These are phyloP conservation scores for Euphorbia pulcherrima DNA, from an alignment of 345 rosid genomes.

Conservation along the genomic window DNA sequence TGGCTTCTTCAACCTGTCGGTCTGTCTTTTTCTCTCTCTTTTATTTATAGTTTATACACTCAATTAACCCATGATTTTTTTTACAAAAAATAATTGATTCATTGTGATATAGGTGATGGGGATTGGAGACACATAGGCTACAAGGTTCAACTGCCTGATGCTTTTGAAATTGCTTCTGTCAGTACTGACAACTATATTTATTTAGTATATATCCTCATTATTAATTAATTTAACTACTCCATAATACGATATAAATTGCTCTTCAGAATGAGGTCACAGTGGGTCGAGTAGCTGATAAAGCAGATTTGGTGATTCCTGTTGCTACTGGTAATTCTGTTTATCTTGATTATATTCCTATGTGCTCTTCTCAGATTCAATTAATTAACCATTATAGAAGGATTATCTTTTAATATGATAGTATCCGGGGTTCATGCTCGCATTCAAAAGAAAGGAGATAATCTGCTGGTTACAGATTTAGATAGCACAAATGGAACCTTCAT, in stretches of 20 bases:
- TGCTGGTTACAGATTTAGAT: slow-evolving; percentile 70
- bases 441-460: slow-evolving; percentile 52
- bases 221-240: neutral
- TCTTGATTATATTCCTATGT: neutral
- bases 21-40: slow-evolving; percentile 16
- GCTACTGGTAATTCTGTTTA: slow-evolving; percentile 67
- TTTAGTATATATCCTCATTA: neutral
- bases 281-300: slow-evolving; percentile 74
- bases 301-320: slow-evolving; percentile 86
- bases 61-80: too few relatives aligned
- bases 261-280: slow-evolving; percentile 68
- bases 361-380: neutral
- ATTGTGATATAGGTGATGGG: slow-evolving; percentile 60
- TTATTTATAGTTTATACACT: too few relatives aligned
- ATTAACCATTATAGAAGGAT: neutral
- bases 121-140: slow-evolving; percentile 76
- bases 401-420: slow-evolving; percentile 44
- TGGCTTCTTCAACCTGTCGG: slow-evolving; percentile 95
- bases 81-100: too few relatives aligned
- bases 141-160: slow-evolving; percentile 65
- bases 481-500: slow-evolving; percentile 90
- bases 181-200: slow-evolving; percentile 30
- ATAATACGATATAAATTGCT: neutral
- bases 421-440: slow-evolving; percentile 79
- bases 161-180: slow-evolving; percentile 72